phyloP scores from a whole-genome alignment of 225 moss, liverwort and hornwort genomes.

The Physcomitrium patens region DNA sequence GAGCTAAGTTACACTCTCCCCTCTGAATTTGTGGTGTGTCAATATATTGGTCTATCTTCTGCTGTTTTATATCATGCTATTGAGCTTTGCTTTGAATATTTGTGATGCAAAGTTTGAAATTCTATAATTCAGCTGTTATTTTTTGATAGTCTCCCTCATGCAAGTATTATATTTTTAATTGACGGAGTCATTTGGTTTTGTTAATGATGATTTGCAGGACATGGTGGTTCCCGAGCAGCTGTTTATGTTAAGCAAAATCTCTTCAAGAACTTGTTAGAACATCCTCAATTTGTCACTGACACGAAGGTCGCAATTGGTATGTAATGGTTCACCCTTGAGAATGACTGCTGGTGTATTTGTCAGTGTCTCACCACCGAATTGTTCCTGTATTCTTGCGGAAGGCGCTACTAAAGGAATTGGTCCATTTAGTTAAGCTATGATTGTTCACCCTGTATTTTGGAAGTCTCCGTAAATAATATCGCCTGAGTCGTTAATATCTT shows the following conservation, averaged over 20 bases:
- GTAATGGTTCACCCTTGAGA: constrained; percentile 18
- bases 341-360: background rate
- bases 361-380: no score
- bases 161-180: background rate
- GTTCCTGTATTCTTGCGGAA: no score
- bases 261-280: constrained; percentile 86
- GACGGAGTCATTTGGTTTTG: no score
- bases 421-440: no score
- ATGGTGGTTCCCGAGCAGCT: constrained; percentile 92
- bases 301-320: constrained; percentile 83
- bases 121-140: background rate
- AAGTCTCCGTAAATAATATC: no score
- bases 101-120: background rate
- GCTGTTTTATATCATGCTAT: background rate
- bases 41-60: background rate
- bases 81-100: background rate
- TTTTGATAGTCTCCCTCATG: constrained; percentile 8
- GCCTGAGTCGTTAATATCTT: constrained; percentile 4
- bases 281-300: constrained; percentile 77
- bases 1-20: background rate
- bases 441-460: background rate
- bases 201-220: constrained; percentile 57
- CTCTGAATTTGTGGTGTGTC: background rate
- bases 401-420: background rate
- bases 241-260: constrained; percentile 86